Evolutionary conservation across 345 rosid species (phyloP), one percentile per base, ranked within the genome.

Genomic region (Limnanthes douglasii): DNA sequence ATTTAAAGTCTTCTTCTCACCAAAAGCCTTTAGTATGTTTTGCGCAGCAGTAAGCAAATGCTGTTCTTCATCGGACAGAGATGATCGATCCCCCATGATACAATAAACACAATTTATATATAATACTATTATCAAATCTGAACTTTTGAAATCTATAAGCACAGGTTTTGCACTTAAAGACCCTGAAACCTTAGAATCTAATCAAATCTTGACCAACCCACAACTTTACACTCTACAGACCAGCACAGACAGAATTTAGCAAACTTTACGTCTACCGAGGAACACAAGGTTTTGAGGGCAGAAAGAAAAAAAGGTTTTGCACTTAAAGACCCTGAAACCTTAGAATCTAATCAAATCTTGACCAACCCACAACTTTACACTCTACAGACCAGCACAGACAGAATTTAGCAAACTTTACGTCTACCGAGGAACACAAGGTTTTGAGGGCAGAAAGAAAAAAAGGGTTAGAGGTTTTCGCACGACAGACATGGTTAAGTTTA

Each of bases 41-140:
- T 51, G 61, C 37, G 69, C 59, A 1, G 96, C 88, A 13, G 76
- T 70, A 15, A 76, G 40, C 24, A 84, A 53, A 44, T 78, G 95
- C 31, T 59, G 63, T 53, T 82, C 75, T 27, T 58, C 73, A 53
- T 75, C 86, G n/a, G n/a, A 32, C 20, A 45, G 57, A 56, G 55
- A 23, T 56, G 56, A 11, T 32, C 33, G 10, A 42, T 49, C 28
- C 6, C 46, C 8, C 8, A 11, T 2, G 55, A 3, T 31, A 43
- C 31, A 19, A 50, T 45, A 37, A 31, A 13, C 13, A 39, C 16
- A 54, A 8, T 26, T 43, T 34, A 40, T 10, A 31, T 21, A 23
- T 8, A 8, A 23, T 9, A 2, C 3, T 8, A 2, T 26, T 26
- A 8, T 8, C 30, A 2, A 6, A 26, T 26, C 30, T 26, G 30